Evolutionary conservation across 129 eudicot species (phyloP), one percentile per base, ranked within the genome.

Genomic region (Flaveria brownii): DNA sequence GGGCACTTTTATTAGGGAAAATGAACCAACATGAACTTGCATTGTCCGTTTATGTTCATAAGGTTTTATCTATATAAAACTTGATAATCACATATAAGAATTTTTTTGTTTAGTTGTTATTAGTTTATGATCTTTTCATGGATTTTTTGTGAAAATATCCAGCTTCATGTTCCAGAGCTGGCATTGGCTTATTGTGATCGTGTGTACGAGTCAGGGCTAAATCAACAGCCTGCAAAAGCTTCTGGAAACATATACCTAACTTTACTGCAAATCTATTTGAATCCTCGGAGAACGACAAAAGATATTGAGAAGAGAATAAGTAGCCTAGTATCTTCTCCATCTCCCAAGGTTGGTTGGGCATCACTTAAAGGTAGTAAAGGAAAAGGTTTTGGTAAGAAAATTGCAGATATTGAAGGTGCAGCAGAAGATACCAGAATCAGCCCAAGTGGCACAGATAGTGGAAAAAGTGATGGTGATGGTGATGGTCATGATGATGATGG

Each of bases 21-120:
- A 88, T 95, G 97, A 89, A 87, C 78, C 97, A 95, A 73, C 99
- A 95, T 62, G 99, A 95, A 80, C 97, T 95, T 87, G 97, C 99
- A 18, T 83, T 95, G 49, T 95, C 99, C 62, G 88, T 95, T 43
- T 95, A 95, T 70, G 90, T 95, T 59, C 97, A 95, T 56, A 95
- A 91, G 99, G 99, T 95, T 87, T 66, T n/a, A 16, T 61, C 50
- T 51, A 42, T 68, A 6, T 42, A 4, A 4, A 51, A 41, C 67
- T 6, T 14, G 42, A 26, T 14, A 6, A n/a, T 26, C 9, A 13
- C 41, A 36, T 15, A 2, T 30, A 30, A 63, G 18, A 15, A 22
- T 30, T 63, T 13, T 28, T 28, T 28, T 28, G 10, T 10, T 62
- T 62, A 62, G 28, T 28, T 28, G 13, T 62, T 30, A 7, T 57